These are phyloP conservation scores for Aspergillus eucalypticola DNA, from an alignment of 2,329 filamentous ascomycete genomes.

Conservation along the genomic window DNA sequence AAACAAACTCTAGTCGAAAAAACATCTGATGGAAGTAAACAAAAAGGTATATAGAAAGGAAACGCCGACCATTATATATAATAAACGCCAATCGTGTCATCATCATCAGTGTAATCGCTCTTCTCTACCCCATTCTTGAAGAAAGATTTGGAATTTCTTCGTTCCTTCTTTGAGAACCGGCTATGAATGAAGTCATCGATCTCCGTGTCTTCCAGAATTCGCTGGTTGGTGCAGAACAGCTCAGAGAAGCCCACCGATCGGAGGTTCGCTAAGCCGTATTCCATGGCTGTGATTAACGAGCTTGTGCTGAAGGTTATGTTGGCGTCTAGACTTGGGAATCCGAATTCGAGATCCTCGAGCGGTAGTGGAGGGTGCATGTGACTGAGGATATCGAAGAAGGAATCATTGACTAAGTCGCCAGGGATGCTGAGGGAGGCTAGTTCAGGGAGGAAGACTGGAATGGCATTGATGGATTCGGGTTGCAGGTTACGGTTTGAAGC, in stretches of 20 bases:
- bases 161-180: constrained; percentile 14
- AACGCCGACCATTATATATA: constrained; percentile 16
- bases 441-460: constrained; percentile 28
- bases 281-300: constrained; percentile 24
- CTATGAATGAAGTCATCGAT: constrained; percentile 29
- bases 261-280: constrained; percentile 26
- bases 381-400: constrained; percentile 29
- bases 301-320: constrained; percentile 24
- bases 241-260: constrained; percentile 31
- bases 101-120: background rate
- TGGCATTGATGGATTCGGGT: constrained; percentile 27
- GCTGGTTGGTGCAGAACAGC: constrained; percentile 23
- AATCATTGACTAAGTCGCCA: constrained; percentile 30
- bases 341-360: constrained; percentile 33
- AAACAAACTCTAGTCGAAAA: background rate
- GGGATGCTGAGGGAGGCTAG: constrained; percentile 34
- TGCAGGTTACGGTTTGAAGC: constrained; percentile 27
- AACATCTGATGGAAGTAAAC: background rate
- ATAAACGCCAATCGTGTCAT: constrained; percentile 18
- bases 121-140: background rate
- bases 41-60: background rate
- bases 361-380: constrained; percentile 18
- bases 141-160: background rate
- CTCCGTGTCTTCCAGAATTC: constrained; percentile 26
- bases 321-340: constrained; percentile 19